Base-by-base conservation (phyloP, 2,329 filamentous ascomycete genomes). In the Penicillium sp. region DNA sequence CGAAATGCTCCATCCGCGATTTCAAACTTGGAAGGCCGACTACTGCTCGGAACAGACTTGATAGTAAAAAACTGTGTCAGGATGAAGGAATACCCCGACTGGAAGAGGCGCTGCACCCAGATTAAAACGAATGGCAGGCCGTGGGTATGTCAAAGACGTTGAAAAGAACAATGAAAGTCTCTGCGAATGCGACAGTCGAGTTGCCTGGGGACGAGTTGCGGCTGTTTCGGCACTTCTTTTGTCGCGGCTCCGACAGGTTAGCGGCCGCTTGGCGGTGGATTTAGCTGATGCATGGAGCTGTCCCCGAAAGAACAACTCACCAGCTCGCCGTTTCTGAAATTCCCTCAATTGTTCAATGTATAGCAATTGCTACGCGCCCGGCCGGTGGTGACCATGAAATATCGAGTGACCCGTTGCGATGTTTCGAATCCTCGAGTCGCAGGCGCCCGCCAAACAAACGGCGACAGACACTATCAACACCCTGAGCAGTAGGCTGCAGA, bases 401-500 rank as follows among this genome's bases (percentile, higher is more conserved):
- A 76, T 71, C 71, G 65, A 72, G 57, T 61, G 60, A 70, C 64
- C 64, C 64, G 54, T 66, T 71, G 77, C 74, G 65, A 83, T 83
- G 81, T 82, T 83, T 69, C 81, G 82, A 75, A 86, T 88, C 71
- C 84, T 88, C 70, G 85, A 88, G 76, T 85, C 85, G 70, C 86
- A 90, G 79, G 91, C 92, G 73, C 95, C 95, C 71, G 92, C 93
- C 75, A 95, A 96, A 84, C 95, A 99, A 85, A 96, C 92, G 73
- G 95, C 94, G 70, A 90, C 91, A 74, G 93, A 97, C 75, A 97
- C 95, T 47, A 99, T 99, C 76, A 91, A 90, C 65, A 91, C 93
- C 47, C 84, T 98, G 64, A 96, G 93, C 78, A 90, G 89, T 72
- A 91, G 95, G 60, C 86, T 99, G 45, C 88, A 90, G 74, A 97